These are phyloP conservation scores for Aegilops speltoides DNA, from an alignment of 176 grass and related monocot species.

Conservation along the genomic window DNA sequence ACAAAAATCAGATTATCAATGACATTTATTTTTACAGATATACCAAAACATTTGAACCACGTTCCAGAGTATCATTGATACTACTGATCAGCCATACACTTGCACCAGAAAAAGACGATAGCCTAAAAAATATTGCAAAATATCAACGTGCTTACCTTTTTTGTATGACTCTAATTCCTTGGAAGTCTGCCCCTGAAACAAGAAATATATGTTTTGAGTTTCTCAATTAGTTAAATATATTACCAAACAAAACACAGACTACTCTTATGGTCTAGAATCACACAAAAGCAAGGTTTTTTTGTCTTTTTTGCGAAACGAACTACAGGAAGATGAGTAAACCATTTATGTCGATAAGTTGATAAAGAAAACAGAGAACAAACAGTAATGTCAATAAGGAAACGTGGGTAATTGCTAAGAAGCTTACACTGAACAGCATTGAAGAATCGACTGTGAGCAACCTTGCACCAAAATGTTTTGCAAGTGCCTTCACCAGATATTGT, in stretches of 20 bases:
- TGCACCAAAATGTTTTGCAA: constrained; percentile 87
- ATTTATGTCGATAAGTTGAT: neutral
- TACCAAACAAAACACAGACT: neutral
- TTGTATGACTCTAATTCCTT: constrained; percentile 77
- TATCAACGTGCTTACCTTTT: constrained; percentile 50
- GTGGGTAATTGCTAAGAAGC: constrained; percentile 28
- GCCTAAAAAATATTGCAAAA: neutral
- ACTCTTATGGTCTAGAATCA: neutral
- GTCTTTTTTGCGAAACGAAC: neutral
- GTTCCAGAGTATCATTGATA: neutral
- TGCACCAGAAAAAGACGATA: constrained; percentile 4
- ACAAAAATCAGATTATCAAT: constrained; percentile 32
- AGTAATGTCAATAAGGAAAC: neutral
- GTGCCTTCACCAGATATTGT: constrained; percentile 90
- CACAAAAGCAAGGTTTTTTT: neutral
- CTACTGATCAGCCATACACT: constrained; percentile 1
- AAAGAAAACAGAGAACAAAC: neutral
- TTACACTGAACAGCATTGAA: constrained; percentile 75
- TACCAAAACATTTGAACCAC: constrained; percentile 3
- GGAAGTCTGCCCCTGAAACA: constrained; percentile 69
- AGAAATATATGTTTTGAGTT: constrained; percentile 32
- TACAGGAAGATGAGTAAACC: neutral
- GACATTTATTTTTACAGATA: constrained; percentile 15
- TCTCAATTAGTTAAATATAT: constrained; percentile 13
- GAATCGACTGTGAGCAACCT: constrained; percentile 85